Base-by-base conservation (phyloP, 768 basidiomycete species). In the Lactarius sanguifluus region DNA sequence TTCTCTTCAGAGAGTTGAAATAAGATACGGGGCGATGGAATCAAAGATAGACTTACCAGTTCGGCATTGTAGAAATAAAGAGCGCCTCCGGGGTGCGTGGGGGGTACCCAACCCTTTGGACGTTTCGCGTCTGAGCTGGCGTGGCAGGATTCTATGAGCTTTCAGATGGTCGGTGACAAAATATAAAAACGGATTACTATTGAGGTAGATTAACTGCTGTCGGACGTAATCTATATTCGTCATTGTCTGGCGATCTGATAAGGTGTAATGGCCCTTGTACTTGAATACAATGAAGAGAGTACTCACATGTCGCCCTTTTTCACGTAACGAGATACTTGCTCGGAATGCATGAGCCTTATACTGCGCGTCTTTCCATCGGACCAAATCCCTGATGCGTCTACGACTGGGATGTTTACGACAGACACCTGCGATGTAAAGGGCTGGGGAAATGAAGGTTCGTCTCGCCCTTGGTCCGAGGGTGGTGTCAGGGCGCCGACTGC, bases 241-340 rank as follows among this genome's bases (percentile, higher is more conserved):
- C 18, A 1, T 30, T 5, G 7, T 9, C 1, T 20, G 6, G 32
- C 5, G 5, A 1, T 41, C 66, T 67, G 36, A 41, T 16, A 30
- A n/a, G 2, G 36, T 56, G 57, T 58, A 41, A 56, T 3, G 57
- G 50, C 4, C 10, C 12, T 23, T 30, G 9, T 34, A 20, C 16
- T 30, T 28, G 32, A 25, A 10, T 10, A 5, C 3, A 41, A 20
- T 10, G 50, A 3, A 34, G 38, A 25, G 50, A 20, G 45, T 41
- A 59, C 66, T 25, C 54, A 67, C 66, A 67, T 57, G 4, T 63
- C 57, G 12, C 62, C 57, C 8, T 45, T 59, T 18, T 56, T 67
- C 62, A 55, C 3, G 23, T 67, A 64, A 36, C 66, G 66, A 2
- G 66, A 63, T 5, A 67, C 62, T 36, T 63, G 61, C 0, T 63